Percentiles rank a stretch among this genome's conserved stretches.
These are phyloP conservation scores for Eleusine coracana DNA, from an alignment of 176 grass and related monocot genomes.

Conservation along the genomic window DNA sequence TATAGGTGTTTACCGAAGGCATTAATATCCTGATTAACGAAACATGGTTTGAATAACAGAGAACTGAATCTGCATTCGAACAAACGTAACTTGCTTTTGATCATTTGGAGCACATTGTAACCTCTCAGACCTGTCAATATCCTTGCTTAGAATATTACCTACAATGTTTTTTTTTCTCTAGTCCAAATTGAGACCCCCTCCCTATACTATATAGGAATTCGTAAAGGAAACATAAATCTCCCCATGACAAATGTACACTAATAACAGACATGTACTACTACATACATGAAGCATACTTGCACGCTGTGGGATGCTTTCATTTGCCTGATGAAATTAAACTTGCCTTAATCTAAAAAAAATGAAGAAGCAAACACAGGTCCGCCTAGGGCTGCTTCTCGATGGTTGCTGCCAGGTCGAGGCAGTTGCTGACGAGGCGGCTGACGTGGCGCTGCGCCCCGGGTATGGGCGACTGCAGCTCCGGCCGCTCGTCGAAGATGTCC, in stretches of 20 bases:
- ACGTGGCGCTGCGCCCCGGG: conserved; percentile 36
- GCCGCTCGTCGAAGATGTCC: conserved; percentile 56
- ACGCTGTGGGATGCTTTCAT: not conserved
- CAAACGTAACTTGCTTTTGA: conserved; percentile 4
- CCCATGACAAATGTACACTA: not conserved
- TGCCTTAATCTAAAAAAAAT: too few species aligned
- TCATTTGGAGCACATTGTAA: not conserved
- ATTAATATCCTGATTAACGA: not conserved
- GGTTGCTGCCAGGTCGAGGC: conserved; percentile 55
- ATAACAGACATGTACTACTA: too few species aligned
- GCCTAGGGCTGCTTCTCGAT: conserved; percentile 31
- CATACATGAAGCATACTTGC: not conserved
- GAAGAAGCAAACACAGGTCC: not conserved
- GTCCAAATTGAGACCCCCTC: not conserved
- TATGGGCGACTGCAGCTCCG: conserved; percentile 45
- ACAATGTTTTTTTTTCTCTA: not conserved
- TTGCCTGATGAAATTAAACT: too few species aligned
- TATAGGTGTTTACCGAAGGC: too few species aligned
- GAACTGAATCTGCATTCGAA: not conserved
- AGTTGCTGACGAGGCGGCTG: conserved; percentile 58
- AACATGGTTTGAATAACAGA: not conserved
- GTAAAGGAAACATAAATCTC: not conserved
- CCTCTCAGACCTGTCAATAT: not conserved
- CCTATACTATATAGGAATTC: not conserved
- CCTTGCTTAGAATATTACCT: not conserved